phyloP scores from a whole-genome alignment of 2,329 filamentous ascomycete species.

The Proliferodiscus dingleyae region DNA sequence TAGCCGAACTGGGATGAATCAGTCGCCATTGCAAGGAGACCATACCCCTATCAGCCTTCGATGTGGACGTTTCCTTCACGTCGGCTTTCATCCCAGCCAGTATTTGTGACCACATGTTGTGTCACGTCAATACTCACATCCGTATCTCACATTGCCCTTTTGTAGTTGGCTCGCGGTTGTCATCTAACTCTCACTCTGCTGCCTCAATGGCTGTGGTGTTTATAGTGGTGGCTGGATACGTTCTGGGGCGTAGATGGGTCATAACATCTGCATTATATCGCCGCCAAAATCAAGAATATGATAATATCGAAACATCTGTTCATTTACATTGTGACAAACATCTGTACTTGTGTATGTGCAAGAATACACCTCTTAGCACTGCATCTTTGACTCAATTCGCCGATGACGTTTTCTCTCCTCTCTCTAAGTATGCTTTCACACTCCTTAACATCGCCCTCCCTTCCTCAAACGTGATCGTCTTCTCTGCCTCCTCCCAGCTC shows the following conservation, averaged over 20 bases:
- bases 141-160: neutral
- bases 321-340: neutral
- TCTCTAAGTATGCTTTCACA: neutral
- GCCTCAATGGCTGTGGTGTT: neutral
- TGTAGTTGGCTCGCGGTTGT: neutral
- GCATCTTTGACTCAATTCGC: neutral
- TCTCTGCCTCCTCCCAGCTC: neutral
- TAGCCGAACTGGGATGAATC: neutral
- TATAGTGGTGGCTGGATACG: slow-evolving; percentile 1
- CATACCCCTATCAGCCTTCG: neutral
- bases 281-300: neutral
- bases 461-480: neutral
- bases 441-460: slow-evolving; percentile 3
- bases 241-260: neutral
- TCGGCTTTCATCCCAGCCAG: neutral
- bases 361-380: neutral
- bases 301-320: neutral
- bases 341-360: no score
- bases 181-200: neutral
- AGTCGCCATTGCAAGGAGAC: neutral
- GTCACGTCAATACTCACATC: neutral
- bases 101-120: neutral
- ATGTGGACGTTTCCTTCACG: neutral
- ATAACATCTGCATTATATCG: slow-evolving; percentile 1
- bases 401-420: neutral